Evolutionary conservation across 176 grass and related monocot species (phyloP).

Genomic region (Hordeum vulgare): MorexV3_pseudomolecules_assembly NC_058523.1:82803007-82803506

Average conservation of each 20-base stretch:
- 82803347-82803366: no score
- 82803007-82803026: slow-evolving; percentile 75
- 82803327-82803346: no score
- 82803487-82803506: neutral
- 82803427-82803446: neutral
- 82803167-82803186: neutral
- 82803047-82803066: slow-evolving; percentile 76
- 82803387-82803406: no score
- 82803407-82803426: no score
- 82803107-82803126: slow-evolving; percentile 94
- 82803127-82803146: slow-evolving; percentile 14
- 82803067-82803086: slow-evolving; percentile 78
- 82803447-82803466: neutral
- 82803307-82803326: neutral
- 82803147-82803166: slow-evolving; percentile 10
- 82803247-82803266: no score
- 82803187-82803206: no score
- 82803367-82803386: no score
- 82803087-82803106: slow-evolving; percentile 92
- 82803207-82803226: no score
- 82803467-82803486: neutral
- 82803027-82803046: slow-evolving; percentile 92
- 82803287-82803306: no score
- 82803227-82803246: no score
- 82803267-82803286: no score